phyloP scores from a whole-genome alignment of 2,329 filamentous ascomycete genomes.

The Dothidotthia symphoricarpi region DNA sequence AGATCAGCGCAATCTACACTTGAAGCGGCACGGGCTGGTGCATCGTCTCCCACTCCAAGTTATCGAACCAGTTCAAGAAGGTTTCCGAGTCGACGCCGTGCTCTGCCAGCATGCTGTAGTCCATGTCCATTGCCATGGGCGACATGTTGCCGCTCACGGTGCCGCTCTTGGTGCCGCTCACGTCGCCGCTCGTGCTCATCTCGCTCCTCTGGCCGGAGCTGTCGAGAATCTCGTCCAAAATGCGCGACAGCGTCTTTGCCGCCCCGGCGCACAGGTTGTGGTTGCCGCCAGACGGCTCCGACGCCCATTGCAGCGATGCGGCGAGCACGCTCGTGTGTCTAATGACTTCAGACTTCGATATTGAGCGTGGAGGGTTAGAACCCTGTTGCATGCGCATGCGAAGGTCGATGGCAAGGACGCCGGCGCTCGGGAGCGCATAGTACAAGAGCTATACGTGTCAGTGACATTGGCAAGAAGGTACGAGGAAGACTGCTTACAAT shows the following conservation, averaged over 20 bases:
- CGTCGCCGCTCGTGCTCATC: background rate
- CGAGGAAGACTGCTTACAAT: too few species aligned
- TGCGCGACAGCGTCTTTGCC: constrained; percentile 1
- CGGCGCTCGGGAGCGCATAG: too few species aligned
- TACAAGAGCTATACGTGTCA: too few species aligned
- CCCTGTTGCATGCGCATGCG: too few species aligned
- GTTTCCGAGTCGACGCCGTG: constrained; percentile 1
- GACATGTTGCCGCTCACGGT: constrained; percentile 1
- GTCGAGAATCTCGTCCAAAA: constrained; percentile 1
- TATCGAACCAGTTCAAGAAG: constrained; percentile 2
- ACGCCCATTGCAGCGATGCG: constrained; percentile 1
- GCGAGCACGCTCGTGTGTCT: constrained; percentile 1
- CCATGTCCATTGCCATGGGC: constrained; percentile 1
- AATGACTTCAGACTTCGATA: too few species aligned
- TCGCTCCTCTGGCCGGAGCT: background rate
- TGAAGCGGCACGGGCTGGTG: constrained; percentile 1
- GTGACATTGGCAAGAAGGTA: too few species aligned
- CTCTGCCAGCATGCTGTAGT: constrained; percentile 2
- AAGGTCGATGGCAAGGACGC: too few species aligned
- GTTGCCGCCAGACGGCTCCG: constrained; percentile 1
- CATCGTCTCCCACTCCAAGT: constrained; percentile 1
- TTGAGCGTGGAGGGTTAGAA: too few species aligned
- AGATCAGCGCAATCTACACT: too few species aligned
- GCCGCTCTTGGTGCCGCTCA: constrained; percentile 1
- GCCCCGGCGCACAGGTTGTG: constrained; percentile 1